phyloP scores from a whole-genome alignment of 495 filamentous ascomycete genomes.

The Alectoria sarmentosa region DNA sequence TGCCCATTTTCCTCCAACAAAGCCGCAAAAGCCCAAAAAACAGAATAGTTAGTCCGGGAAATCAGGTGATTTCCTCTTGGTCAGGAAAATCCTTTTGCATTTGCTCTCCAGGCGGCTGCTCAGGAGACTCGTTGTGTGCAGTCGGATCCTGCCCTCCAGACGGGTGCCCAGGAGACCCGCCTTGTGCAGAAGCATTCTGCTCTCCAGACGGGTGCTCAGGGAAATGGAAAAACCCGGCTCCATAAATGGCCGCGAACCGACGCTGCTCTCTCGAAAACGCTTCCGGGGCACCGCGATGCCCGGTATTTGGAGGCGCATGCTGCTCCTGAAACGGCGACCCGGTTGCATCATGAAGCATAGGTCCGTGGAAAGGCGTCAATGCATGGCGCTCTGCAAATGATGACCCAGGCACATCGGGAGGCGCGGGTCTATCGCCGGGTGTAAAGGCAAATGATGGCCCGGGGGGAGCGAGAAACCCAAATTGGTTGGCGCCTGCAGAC shows the following conservation, averaged over 20 bases:
- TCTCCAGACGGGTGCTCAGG: not conserved
- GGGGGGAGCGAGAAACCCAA: not conserved
- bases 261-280: too few species aligned
- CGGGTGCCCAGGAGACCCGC: too few species aligned
- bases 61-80: not conserved
- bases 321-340: not conserved
- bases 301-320: too few species aligned
- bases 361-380: not conserved
- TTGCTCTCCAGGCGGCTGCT: too few species aligned
- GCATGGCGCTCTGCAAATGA: not conserved
- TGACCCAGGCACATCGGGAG: not conserved
- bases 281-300: too few species aligned
- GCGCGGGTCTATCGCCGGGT: not conserved
- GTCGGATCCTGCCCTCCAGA: not conserved
- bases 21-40: not conserved
- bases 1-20: not conserved
- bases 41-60: not conserved
- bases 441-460: not conserved
- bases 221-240: not conserved
- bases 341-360: not conserved
- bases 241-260: not conserved
- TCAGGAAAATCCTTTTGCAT: not conserved
- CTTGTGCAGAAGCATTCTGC: not conserved
- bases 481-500: not conserved
- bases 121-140: too few species aligned